A percentile compares a stretch with the other conserved stretches of the same genome.
Evolutionary conservation across 495 filamentous ascomycete species (phyloP).

Genomic region (Aspergillus taichungensis): DNA sequence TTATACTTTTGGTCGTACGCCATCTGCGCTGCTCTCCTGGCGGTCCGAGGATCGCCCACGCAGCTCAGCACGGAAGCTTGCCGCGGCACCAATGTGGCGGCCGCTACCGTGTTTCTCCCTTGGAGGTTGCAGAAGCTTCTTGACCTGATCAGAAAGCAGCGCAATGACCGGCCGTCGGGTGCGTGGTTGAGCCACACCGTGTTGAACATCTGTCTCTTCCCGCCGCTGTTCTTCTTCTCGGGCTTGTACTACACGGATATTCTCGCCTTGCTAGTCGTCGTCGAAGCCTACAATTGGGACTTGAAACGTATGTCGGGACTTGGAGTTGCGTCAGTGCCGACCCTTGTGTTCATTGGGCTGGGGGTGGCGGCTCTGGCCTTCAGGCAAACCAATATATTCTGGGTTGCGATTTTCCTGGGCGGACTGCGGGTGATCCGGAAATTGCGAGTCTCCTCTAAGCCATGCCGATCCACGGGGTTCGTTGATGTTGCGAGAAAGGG

Average conservation of each 20-base stretch:
- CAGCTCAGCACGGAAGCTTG: slow-evolving; percentile 29
- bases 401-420: slow-evolving; percentile 81
- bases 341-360: slow-evolving; percentile 37
- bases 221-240: slow-evolving; percentile 90
- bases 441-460: slow-evolving; percentile 20
- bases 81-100: slow-evolving; percentile 32
- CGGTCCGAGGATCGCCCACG: slow-evolving; percentile 31
- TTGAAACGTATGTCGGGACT: slow-evolving; percentile 24
- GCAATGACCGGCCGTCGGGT: slow-evolving; percentile 29
- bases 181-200: slow-evolving; percentile 50
- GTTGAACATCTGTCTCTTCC: slow-evolving; percentile 79
- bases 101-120: slow-evolving; percentile 29
- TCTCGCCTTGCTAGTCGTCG: slow-evolving; percentile 47
- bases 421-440: slow-evolving; percentile 56
- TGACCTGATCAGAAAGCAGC: slow-evolving; percentile 28
- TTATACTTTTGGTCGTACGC: slow-evolving; percentile 56
- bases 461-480: slow-evolving; percentile 15
- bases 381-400: slow-evolving; percentile 94
- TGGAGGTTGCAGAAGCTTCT: slow-evolving; percentile 34
- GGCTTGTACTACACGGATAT: slow-evolving; percentile 93
- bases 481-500: slow-evolving; percentile 20
- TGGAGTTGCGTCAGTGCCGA: slow-evolving; percentile 10
- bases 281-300: slow-evolving; percentile 58
- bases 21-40: slow-evolving; percentile 24
- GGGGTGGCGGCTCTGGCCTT: slow-evolving; percentile 61